Evolutionary conservation across 1,284 basidiomycete species (phyloP).

Genomic region (Leccinum fallax): DNA sequence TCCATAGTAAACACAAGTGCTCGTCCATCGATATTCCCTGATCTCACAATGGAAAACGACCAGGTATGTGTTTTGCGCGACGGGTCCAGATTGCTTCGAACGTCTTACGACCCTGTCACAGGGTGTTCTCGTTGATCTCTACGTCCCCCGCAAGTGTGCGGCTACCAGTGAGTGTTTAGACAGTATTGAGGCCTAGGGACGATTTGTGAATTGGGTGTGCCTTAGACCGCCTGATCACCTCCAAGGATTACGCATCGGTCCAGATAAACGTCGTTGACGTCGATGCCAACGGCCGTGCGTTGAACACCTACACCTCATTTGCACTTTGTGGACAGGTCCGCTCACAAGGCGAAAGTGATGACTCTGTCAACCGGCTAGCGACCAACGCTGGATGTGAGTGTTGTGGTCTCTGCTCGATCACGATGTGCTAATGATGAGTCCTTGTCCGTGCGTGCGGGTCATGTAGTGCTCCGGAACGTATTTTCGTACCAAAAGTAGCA

Average conservation of each 20-base stretch:
- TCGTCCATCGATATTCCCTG: slow-evolving; percentile 6
- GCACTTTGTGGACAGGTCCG: slow-evolving; percentile 95
- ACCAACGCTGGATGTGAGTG: slow-evolving; percentile 93
- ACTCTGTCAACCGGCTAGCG: slow-evolving; percentile 95
- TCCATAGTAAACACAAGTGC: slow-evolving; percentile 3
- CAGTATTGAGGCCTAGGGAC: slow-evolving; percentile 2
- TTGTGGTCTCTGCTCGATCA: slow-evolving; percentile 3
- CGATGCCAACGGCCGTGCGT: slow-evolving; percentile 88
- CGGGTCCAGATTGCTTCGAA: not conserved
- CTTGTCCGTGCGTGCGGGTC: slow-evolving; percentile 10
- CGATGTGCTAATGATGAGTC: slow-evolving; percentile 6
- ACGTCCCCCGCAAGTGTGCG: slow-evolving; percentile 99
- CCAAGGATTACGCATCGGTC: slow-evolving; percentile 99
- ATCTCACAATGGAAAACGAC: slow-evolving; percentile 76
- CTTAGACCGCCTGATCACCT: slow-evolving; percentile 91
- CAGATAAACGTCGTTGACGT: slow-evolving; percentile 97
- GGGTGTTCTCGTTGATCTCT: slow-evolving; percentile 99
- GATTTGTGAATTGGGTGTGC: slow-evolving; percentile 5
- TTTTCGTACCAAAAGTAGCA: slow-evolving; percentile 76
- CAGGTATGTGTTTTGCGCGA: slow-evolving; percentile 49
- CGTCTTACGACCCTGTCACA: slow-evolving; percentile 36
- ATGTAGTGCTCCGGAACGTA: slow-evolving; percentile 70
- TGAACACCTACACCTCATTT: slow-evolving; percentile 88
- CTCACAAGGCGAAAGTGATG: slow-evolving; percentile 95
- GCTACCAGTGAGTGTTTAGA: slow-evolving; percentile 77